A percentile compares a stretch with the other conserved stretches of the same genome.
Conservation (phyloP, 208 protist genomes). For the Trichomonas vaginalis region DNA sequence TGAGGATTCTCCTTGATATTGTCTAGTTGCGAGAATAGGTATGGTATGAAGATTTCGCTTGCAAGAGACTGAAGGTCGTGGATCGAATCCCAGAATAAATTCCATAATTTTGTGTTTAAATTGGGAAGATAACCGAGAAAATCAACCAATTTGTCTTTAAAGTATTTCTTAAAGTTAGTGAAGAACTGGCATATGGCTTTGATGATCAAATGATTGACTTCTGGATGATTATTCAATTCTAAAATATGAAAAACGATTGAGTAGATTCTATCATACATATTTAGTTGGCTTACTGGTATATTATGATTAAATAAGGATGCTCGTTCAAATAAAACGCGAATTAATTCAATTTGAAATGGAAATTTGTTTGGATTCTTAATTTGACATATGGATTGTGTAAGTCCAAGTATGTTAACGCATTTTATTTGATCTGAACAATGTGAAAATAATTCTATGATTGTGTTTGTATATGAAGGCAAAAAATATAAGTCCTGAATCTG, state of each 20-base stretch:
- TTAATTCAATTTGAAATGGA: neutral
- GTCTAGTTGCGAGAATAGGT: neutral
- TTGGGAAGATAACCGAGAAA: neutral
- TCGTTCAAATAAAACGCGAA: neutral
- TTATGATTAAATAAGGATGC: neutral
- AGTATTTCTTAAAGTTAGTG: neutral
- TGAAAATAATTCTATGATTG: neutral
- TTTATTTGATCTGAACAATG: neutral
- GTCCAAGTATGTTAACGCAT: neutral
- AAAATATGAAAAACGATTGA: neutral
- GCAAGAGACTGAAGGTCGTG: neutral
- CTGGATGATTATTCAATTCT: neutral
- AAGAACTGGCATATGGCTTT: neutral
- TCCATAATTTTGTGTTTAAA: neutral
- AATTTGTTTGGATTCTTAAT: neutral
- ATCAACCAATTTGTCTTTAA: neutral
- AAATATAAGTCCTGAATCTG: neutral
- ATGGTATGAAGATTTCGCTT: neutral
- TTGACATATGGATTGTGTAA: neutral
- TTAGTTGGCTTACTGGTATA: neutral
- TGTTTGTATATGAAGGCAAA: neutral
- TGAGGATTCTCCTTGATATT: neutral
- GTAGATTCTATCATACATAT: neutral
- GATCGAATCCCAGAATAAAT: neutral
- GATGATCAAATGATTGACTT: neutral